These are phyloP conservation scores for Talaromyces sp. DNA, from an alignment of 2,329 filamentous ascomycete species.

Conservation along the genomic window DNA sequence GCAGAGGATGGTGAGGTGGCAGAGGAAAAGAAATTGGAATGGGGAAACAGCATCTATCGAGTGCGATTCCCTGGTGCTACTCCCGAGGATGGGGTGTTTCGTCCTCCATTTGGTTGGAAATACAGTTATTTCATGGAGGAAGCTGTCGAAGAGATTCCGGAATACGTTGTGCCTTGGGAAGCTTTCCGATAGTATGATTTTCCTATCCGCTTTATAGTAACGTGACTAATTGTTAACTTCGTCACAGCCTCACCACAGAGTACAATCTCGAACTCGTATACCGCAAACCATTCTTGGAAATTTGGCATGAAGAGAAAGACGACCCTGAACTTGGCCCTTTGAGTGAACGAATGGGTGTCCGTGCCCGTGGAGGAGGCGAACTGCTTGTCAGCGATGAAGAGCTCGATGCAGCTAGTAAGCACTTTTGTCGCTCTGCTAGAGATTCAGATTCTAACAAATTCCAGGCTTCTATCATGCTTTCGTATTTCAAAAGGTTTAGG, in stretches of 20 bases:
- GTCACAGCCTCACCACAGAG: constrained; percentile 70
- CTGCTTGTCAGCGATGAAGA: constrained; percentile 78
- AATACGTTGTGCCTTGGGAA: constrained; percentile 98
- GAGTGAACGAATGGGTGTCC: constrained; percentile 93
- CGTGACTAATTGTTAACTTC: constrained; percentile 16
- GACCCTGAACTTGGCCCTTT: constrained; percentile 75
- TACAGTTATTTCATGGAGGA: constrained; percentile 96
- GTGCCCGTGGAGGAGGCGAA: constrained; percentile 62
- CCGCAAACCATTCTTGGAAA: constrained; percentile 82
- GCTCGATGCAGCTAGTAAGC: constrained; percentile 75
- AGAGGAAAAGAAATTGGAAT: constrained; percentile 64
- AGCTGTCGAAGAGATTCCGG: constrained; percentile 91
- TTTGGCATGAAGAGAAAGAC: constrained; percentile 89
- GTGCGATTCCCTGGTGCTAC: constrained; percentile 83
- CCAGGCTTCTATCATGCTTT: constrained; percentile 82
- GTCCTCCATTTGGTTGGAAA: constrained; percentile 94
- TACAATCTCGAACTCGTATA: constrained; percentile 96
- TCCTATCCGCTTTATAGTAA: background rate
- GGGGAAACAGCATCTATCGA: constrained; percentile 90
- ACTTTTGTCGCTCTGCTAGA: background rate
- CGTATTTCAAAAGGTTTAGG: constrained; percentile 78
- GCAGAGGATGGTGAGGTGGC: constrained; percentile 49
- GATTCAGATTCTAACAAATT: background rate
- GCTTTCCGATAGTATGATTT: constrained; percentile 72
- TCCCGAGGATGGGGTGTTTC: constrained; percentile 82